Base-by-base conservation (phyloP, 225 moss, liverwort and hornwort species). In the Pleurozium schreberi region DNA sequence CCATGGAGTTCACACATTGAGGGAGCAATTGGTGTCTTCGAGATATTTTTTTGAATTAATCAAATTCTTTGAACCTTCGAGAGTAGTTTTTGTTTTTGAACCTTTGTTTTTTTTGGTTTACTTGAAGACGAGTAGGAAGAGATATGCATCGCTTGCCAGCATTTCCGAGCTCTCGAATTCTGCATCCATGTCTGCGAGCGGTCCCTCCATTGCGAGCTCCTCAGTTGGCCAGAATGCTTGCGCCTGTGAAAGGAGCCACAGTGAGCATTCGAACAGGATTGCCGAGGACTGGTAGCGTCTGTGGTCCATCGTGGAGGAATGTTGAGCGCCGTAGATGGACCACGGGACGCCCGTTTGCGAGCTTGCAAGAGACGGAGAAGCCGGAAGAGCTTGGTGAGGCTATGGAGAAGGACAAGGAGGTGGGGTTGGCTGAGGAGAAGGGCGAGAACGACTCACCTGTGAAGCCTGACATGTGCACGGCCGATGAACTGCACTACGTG, bases 401-500 rank as follows among this genome's bases (percentile, higher is more conserved):
- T 28, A 86, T 89, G 90, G 81, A 93, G 91, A 87, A 57, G 86
- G 88, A 87, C 38, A 92, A 92, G 90, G 92, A 93, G 78, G 90
- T 91, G 47, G 94, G 92, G 38, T 87, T 90, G 83, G 91, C 92
- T 28, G 90, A 82, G 84, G 71, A 89, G 83, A 43, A 74, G 82
- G 86, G 85, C 77, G 90, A 91, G 68, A 65, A 85, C 34, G 85
- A 88, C 45, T 62, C 83, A 40, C 79, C 92, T 83, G 84, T 88
- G 85, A 98, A 98, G 90, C 96, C 96, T 87, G 96, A 97, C 83
- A 93, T 96, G 83, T 98, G 95, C 87, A 95, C 96, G 34, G 96
- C 97, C 60, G 98, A 98, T 88, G 98, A 98, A 89, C 83, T 98
- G 79, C 98, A 98, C 86, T 98, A 97, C 88, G 98, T 98, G 59